Conservation (phyloP, 2,329 filamentous ascomycete species). For the Penicillium sp. region DNA sequence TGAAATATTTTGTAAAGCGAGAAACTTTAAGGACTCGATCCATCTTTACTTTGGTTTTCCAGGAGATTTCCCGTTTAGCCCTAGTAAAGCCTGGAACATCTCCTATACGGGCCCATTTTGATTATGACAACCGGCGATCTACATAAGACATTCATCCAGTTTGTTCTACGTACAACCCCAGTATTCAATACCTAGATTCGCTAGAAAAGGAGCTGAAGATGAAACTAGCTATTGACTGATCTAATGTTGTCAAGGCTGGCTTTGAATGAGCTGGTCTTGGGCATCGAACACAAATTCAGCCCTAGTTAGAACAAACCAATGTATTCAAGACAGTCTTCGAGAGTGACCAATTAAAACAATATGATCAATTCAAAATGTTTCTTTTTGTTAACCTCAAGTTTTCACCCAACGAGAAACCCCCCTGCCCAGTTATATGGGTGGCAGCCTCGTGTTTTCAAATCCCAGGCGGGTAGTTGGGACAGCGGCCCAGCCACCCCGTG, state of each 20-base stretch:
- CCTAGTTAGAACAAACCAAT: neutral
- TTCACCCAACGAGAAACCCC: neutral
- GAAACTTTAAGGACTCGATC: neutral
- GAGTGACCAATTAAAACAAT: neutral
- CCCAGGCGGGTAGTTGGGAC: neutral
- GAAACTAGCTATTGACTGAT: too few relatives aligned
- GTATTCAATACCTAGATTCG: too few relatives aligned
- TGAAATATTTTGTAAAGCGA: neutral
- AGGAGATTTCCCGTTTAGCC: neutral
- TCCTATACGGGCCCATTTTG: too few relatives aligned
- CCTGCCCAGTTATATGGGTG: neutral
- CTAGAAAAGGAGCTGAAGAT: too few relatives aligned
- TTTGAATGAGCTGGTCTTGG: neutral
- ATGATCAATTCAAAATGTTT: neutral
- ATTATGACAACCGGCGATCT: too few relatives aligned
- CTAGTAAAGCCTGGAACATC: neutral
- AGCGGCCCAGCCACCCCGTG: slow-evolving; percentile 19
- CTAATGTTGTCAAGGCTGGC: neutral
- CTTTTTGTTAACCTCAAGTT: neutral
- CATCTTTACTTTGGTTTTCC: too few relatives aligned
- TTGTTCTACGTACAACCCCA: too few relatives aligned
- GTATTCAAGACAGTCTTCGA: neutral
- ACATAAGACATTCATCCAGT: too few relatives aligned
- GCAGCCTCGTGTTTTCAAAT: slow-evolving; percentile 19
- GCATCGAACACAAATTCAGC: neutral